Percentiles rank a stretch among this genome's conserved stretches.
phyloP scores from a whole-genome alignment of 2,329 filamentous ascomycete species.

The Neoscytalidium dimidiatum region DNA sequence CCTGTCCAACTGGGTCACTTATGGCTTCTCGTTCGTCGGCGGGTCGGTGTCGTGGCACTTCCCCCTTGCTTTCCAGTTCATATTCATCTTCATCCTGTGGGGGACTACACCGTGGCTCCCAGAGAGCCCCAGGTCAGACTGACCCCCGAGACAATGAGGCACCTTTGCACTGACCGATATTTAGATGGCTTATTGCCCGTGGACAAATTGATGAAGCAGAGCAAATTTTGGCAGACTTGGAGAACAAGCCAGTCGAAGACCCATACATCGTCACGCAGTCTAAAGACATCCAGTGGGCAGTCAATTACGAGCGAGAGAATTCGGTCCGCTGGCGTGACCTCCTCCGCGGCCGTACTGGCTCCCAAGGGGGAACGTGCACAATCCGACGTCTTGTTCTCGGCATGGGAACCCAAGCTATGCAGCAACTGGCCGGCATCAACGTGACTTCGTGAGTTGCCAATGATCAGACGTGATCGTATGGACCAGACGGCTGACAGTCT shows the following conservation, averaged over 20 bases:
- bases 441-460: constrained; percentile 29
- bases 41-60: constrained; percentile 48
- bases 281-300: constrained; percentile 50
- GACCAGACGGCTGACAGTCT: neutral
- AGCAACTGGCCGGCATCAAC: constrained; percentile 47
- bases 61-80: constrained; percentile 51
- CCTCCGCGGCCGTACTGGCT: constrained; percentile 48
- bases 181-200: constrained; percentile 48
- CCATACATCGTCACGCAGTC: constrained; percentile 47
- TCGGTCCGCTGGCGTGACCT: constrained; percentile 53
- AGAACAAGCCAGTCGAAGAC: constrained; percentile 46
- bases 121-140: constrained; percentile 41
- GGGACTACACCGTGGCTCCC: constrained; percentile 50
- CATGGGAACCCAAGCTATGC: constrained; percentile 56
- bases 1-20: constrained; percentile 56
- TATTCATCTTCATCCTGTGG: constrained; percentile 52
- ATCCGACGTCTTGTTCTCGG: constrained; percentile 55
- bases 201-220: constrained; percentile 49
- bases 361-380: constrained; percentile 49
- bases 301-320: constrained; percentile 53
- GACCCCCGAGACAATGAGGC: too few relatives aligned
- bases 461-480: neutral
- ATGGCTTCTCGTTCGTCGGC: constrained; percentile 49
- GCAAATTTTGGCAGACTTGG: constrained; percentile 52
- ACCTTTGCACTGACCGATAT: neutral